Evolutionary conservation across 2,329 filamentous ascomycete genomes (phyloP), one percentile per base, ranked within the genome.

Genomic region (Fragosphaeria purpurea): DNA sequence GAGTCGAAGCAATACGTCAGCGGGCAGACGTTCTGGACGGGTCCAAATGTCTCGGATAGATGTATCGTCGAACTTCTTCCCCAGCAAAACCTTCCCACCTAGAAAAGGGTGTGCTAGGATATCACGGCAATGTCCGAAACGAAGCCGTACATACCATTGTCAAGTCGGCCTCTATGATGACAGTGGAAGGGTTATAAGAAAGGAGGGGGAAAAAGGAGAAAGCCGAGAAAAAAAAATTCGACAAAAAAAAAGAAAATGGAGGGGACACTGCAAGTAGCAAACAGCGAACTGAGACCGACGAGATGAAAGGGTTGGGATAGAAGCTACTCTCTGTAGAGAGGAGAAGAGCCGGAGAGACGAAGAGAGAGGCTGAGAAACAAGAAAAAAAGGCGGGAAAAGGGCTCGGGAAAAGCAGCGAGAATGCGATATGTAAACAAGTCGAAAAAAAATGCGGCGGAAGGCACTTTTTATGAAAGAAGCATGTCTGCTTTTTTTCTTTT

Each of bases 111-210:
- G 52, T 42, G 44, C 43, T 39, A 46, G 52, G 41, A 48, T 47
- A 46, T 50, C 44, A 57, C 41, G 48, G 52, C 44, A 48, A 39
- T 37, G 49, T n/a, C 45, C 32, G 42, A 48, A 52, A 50, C 50
- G 47, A 40, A 51, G 44, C 46, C 46, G 48, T 46, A 41, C 41
- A 44, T 51, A 40, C 50, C 53, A 54, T 56, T 52, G 54, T 54
- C 46, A 46, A 46, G 41, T 44, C 33, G 31, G 41, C 22, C 52
- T 50, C 30, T 31, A 46, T n/a, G 46, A 32, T 33, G 31, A 46
- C 35, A 39, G 34, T 12, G 33, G 43, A 11, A 10, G 22, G 43
- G 34, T 22, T 22, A 22, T 22, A 22, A 38, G 32, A 44, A 46
- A 22, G 13, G 10, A 41, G 35, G 32, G 22, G 9, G 13, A 12